Evolutionary conservation across 1,284 basidiomycete genomes (phyloP).

Genomic region (Phlebopus sp.): DNA sequence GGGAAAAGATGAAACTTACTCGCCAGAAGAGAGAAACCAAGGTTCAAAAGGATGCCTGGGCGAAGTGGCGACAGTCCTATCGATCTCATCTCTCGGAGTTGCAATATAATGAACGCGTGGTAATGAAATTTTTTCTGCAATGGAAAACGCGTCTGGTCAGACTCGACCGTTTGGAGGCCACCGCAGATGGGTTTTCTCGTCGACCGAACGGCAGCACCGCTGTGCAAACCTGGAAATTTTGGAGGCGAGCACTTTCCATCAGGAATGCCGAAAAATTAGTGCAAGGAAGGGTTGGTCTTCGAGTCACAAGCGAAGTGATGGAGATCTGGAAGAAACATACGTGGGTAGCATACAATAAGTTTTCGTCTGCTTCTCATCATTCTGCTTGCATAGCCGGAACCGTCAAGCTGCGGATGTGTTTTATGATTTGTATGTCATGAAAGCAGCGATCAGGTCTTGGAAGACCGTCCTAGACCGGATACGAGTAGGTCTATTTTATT

Average conservation of each 20-base stretch:
- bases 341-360: conserved; percentile 39
- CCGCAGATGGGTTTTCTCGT: conserved; percentile 46
- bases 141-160: conserved; percentile 49
- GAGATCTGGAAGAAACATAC: conserved; percentile 53
- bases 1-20: conserved; percentile 59
- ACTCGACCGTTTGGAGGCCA: conserved; percentile 42
- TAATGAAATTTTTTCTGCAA: conserved; percentile 40
- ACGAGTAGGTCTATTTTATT: conserved; percentile 39
- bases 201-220: conserved; percentile 36
- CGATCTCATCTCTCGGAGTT: conserved; percentile 47
- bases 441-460: conserved; percentile 52
- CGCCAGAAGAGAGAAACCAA: conserved; percentile 51
- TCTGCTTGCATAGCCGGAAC: conserved; percentile 37
- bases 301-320: conserved; percentile 47
- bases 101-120: conserved; percentile 44
- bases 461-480: conserved; percentile 48
- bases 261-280: conserved; percentile 44
- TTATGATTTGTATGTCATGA: conserved; percentile 44
- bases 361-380: conserved; percentile 11
- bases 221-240: conserved; percentile 49
- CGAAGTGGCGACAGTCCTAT: conserved; percentile 58
- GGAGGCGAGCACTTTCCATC: conserved; percentile 48
- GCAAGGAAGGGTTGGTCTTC: conserved; percentile 39
- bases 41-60: conserved; percentile 53
- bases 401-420: conserved; percentile 43